A percentile compares a stretch with the other conserved stretches of the same genome.
Conservation (phyloP, 306 rosid genomes). For the Lathyrus tuberosus region DNA sequence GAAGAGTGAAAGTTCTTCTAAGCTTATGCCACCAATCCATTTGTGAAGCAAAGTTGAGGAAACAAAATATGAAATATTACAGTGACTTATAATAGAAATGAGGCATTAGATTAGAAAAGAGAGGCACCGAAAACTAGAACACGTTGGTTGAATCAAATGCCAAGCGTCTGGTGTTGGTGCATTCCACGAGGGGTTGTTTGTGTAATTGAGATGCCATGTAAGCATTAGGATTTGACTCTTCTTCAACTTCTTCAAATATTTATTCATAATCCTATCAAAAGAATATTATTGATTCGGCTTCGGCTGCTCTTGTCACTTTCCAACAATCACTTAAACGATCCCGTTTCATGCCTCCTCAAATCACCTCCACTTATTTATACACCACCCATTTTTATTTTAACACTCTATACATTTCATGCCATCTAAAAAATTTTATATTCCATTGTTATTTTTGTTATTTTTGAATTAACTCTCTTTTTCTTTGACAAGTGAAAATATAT, state of each 20-base stretch:
- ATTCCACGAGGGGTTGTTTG: slow-evolving; percentile 32
- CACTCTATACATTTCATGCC: not conserved
- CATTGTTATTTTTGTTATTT: too few species aligned
- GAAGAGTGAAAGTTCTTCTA: slow-evolving; percentile 44
- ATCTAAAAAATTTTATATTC: too few species aligned
- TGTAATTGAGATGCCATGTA: not conserved
- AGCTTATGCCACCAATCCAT: slow-evolving; percentile 63
- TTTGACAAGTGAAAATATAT: too few species aligned
- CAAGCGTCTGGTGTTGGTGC: slow-evolving; percentile 51
- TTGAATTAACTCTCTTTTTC: not conserved
- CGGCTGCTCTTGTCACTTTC: slow-evolving; percentile 47
- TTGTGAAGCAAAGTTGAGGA: not conserved
- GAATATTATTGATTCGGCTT: slow-evolving; percentile 34
- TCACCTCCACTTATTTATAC: slow-evolving; percentile 8
- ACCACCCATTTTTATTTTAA: not conserved
- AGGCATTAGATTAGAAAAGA: not conserved
- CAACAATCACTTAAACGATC: slow-evolving; percentile 22
- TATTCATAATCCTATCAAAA: not conserved
- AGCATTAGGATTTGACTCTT: not conserved
- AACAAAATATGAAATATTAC: too few species aligned
- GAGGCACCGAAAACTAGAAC: slow-evolving; percentile 48
- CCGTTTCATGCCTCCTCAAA: slow-evolving; percentile 28
- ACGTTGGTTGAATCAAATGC: slow-evolving; percentile 58
- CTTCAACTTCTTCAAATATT: not conserved
- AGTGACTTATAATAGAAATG: not conserved